These are phyloP conservation scores for Scenedesmus sp. DNA, from an alignment of 163 green algal genomes.

Conservation along the genomic window DNA sequence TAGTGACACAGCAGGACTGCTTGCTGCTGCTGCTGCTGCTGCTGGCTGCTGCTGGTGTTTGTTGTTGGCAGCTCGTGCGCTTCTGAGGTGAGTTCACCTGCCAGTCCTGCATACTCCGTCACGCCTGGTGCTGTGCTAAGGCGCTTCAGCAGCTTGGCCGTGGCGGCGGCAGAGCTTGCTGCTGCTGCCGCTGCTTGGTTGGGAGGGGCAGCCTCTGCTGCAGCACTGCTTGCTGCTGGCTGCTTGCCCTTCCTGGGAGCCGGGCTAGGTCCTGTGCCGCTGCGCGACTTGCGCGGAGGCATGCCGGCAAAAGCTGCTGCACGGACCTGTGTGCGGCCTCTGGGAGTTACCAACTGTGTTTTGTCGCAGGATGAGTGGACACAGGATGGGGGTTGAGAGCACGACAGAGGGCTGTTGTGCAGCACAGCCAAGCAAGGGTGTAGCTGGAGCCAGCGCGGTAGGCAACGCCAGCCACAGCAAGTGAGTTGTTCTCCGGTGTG, in stretches of 20 bases:
- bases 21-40: neutral
- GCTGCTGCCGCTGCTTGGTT: neutral
- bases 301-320: neutral
- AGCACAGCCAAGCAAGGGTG: too few relatives aligned
- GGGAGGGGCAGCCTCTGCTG: neutral
- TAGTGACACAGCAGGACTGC: neutral
- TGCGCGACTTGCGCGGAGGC: neutral
- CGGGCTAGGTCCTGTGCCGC: neutral
- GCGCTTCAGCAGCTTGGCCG: neutral
- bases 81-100: neutral
- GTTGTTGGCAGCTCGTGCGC: neutral
- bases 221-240: neutral
- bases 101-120: neutral
- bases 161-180: neutral
- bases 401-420: too few relatives aligned
- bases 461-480: too few relatives aligned
- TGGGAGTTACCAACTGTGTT: neutral
- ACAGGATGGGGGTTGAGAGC: too few relatives aligned
- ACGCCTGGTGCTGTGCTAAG: neutral
- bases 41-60: neutral
- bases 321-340: neutral
- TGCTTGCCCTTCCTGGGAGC: neutral
- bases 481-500: too few relatives aligned
- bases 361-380: too few relatives aligned
- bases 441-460: too few relatives aligned